Evolutionary conservation across 495 filamentous ascomycete genomes (phyloP).

Genomic region (Tuber magnatum): DNA sequence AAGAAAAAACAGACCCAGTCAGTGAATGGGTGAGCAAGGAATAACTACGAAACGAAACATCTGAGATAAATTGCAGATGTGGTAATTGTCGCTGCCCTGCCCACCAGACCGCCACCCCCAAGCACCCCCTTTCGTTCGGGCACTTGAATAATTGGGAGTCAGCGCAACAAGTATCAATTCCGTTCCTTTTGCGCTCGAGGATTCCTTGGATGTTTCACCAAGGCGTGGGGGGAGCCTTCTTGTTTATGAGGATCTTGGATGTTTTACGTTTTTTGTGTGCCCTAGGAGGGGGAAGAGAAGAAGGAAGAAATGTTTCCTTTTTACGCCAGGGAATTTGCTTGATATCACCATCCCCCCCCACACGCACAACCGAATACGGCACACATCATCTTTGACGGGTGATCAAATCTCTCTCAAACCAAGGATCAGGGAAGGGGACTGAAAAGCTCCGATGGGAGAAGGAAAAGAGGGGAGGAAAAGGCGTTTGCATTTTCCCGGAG

Average conservation of each 20-base stretch:
- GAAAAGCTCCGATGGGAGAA: not conserved
- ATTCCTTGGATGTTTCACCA: not conserved
- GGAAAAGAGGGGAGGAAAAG: not conserved
- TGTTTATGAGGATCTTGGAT: not conserved
- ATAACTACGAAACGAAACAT: slow-evolving; percentile 1
- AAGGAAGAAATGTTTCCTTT: not conserved
- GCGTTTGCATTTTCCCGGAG: not conserved
- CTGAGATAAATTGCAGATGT: not conserved
- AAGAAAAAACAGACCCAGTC: not conserved
- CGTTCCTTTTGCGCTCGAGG: not conserved
- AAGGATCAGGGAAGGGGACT: not conserved
- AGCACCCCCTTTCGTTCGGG: not conserved
- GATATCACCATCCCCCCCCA: not conserved
- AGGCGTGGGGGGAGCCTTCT: not conserved
- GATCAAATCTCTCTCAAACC: not conserved
- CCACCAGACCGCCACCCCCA: not conserved
- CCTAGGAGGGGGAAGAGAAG: not conserved
- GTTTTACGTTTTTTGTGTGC: not conserved
- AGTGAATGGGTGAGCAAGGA: not conserved
- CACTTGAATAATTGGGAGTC: not conserved
- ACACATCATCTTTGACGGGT: not conserved
- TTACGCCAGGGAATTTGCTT: not conserved
- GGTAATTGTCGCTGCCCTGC: not conserved
- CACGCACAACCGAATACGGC: not conserved
- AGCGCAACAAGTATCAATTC: not conserved